Base-by-base conservation (phyloP, 305 asterid genomes). In the Fraxinus sp. region DNA sequence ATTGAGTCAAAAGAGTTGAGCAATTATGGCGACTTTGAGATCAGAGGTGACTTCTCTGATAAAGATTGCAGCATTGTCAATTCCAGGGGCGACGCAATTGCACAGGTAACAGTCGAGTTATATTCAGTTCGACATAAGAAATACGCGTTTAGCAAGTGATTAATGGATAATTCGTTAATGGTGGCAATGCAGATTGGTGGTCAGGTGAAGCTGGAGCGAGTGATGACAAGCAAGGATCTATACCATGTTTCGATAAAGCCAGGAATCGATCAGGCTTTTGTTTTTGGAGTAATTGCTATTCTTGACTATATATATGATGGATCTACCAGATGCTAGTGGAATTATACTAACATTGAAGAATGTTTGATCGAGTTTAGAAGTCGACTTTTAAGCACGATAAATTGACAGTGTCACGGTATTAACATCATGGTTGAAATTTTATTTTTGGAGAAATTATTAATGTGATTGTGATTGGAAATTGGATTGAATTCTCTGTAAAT, bases 271-370 rank as follows among this genome's bases (percentile, higher is more conserved):
- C 97, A 95, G 82, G 98, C 94, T 1, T 95, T 93, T 84, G 89
- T 93, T 39, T 85, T 92, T 24, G 98, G 98, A 82, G 93, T 95
- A 1, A 90, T 95, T 66, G 93, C 97, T 20, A 91, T 95, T 86
- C 97, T 95, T 66, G 98, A 95, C 77, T 93, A 93, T 89, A 90
- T 93, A 72, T 93, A 92, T 59, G 97, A 90, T 87, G 98, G 98
- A 80, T 87, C 94, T 74, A 92, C 97, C 46, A 86, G 89, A 82
- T 93, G 97, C 86, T 93, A 70, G 75, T 70, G 10, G 36, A 32
- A 70, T 28, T 28, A 3, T 70, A 28, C 14, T 62, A 22, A 62
- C 66, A 22, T 62, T 3, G 8, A 24, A 62, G 16, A 22, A 22
- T 62, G 30, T 7, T 24, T 24, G 74, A 16, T 66, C 74, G 36